phyloP scores from a whole-genome alignment of 768 basidiomycete genomes.

The Tulasnella sp. region DNA sequence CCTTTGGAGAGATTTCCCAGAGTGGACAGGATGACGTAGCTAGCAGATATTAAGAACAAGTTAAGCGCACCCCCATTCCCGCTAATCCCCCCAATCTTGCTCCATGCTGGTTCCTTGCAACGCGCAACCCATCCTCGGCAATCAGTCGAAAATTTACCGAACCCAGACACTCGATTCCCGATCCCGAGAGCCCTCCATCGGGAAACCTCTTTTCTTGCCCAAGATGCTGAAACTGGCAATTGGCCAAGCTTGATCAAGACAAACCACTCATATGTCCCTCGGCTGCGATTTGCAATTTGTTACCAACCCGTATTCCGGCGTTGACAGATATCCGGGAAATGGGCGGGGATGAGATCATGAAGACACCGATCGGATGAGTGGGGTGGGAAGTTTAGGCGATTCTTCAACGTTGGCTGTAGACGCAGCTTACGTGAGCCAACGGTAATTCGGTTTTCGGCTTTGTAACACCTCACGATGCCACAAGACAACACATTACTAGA shows the following conservation, averaged over 20 bases:
- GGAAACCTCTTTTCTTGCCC: background rate
- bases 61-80: background rate
- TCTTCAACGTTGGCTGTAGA: background rate
- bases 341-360: background rate
- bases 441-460: background rate
- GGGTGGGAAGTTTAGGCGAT: background rate
- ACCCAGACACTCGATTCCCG: background rate
- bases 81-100: background rate
- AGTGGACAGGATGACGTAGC: slow-evolving; percentile 2
- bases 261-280: background rate
- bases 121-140: background rate
- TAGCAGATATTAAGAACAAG: background rate
- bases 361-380: background rate
- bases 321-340: background rate
- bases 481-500: background rate
- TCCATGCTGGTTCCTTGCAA: background rate
- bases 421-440: background rate
- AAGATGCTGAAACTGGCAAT: background rate
- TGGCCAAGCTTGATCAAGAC: background rate
- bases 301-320: background rate
- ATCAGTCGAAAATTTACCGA: background rate
- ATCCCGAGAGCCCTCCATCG: background rate
- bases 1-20: slow-evolving; percentile 19
- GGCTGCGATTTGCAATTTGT: background rate
- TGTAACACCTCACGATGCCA: background rate